A percentile compares a stretch with the other conserved stretches of the same genome.
phyloP scores from a whole-genome alignment of 2,329 filamentous ascomycete genomes.

The Coniochaeta sp. region DNA sequence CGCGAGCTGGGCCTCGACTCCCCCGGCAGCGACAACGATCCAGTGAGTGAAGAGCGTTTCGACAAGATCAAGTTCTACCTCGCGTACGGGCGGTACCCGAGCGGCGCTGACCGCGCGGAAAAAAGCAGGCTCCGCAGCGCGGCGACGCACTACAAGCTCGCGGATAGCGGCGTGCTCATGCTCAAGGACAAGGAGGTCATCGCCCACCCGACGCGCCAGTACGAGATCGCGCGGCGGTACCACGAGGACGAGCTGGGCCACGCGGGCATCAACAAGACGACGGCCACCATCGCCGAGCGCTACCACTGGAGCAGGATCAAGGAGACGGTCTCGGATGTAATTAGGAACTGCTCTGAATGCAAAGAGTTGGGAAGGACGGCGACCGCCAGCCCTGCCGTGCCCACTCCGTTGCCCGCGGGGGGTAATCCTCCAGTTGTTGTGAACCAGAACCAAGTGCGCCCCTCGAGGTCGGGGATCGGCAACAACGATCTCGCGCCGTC shows the following conservation, averaged over 20 bases:
- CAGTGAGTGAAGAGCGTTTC: slow-evolving; percentile 91
- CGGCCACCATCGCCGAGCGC: slow-evolving; percentile 83
- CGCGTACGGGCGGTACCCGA: slow-evolving; percentile 88
- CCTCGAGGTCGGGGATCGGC: not conserved
- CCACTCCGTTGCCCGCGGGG: slow-evolving; percentile 4
- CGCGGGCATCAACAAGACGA: slow-evolving; percentile 97
- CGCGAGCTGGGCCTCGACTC: slow-evolving; percentile 46
- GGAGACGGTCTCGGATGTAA: slow-evolving; percentile 91
- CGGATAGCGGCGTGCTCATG: slow-evolving; percentile 76
- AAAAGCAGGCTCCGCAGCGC: slow-evolving; percentile 91
- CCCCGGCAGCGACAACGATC: slow-evolving; percentile 63
- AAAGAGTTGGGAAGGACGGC: slow-evolving; percentile 68
- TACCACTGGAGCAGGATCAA: slow-evolving; percentile 99
- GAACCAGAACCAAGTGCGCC: not conserved
- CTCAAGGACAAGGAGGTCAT: slow-evolving; percentile 97
- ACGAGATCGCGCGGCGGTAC: slow-evolving; percentile 74
- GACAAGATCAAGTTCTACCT: slow-evolving; percentile 98
- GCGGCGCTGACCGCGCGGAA: slow-evolving; percentile 87
- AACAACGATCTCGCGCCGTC: not conserved
- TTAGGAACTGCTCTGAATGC: slow-evolving; percentile 84
- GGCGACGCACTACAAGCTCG: slow-evolving; percentile 88
- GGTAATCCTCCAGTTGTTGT: not conserved
- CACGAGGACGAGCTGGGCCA: slow-evolving; percentile 62
- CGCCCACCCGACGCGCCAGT: slow-evolving; percentile 80
- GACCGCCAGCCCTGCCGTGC: slow-evolving; percentile 15